These are phyloP conservation scores for Smithsoniella earleae DNA, from an alignment of 163 green algal genomes.

Conservation along the genomic window DNA sequence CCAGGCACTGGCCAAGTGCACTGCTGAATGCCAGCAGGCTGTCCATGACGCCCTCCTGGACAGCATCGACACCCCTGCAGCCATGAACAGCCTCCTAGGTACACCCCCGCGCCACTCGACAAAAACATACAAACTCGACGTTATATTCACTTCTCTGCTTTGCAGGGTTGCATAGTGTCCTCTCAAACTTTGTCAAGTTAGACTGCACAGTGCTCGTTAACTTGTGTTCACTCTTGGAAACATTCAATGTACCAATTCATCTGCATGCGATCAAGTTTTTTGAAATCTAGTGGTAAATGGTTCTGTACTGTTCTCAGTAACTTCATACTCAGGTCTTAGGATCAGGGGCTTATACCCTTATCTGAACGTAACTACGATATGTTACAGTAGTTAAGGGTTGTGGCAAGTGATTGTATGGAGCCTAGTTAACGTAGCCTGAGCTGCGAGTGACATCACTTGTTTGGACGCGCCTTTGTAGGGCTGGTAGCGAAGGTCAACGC, in stretches of 20 bases:
- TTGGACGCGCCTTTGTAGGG: conserved; percentile 18
- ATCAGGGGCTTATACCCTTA: neutral
- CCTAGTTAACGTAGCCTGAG: too few relatives aligned
- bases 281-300: neutral
- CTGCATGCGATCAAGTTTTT: neutral
- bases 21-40: conserved; percentile 41
- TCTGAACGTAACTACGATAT: too few relatives aligned
- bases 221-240: neutral
- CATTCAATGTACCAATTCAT: neutral
- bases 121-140: neutral
- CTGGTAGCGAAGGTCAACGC: conserved; percentile 6
- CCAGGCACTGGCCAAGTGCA: neutral
- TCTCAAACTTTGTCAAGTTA: too few relatives aligned
- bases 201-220: neutral
- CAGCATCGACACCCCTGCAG: conserved; percentile 82
- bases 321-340: neutral
- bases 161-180: neutral
- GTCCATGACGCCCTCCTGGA: conserved; percentile 76
- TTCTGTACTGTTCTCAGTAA: neutral
- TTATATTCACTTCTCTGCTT: neutral
- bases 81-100: conserved; percentile 48
- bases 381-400: too few relatives aligned
- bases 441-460: too few relatives aligned
- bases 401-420: too few relatives aligned
- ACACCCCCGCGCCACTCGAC: neutral